Conservation (phyloP, 2,329 filamentous ascomycete genomes). For the Paecilomyces variotii region DNA sequence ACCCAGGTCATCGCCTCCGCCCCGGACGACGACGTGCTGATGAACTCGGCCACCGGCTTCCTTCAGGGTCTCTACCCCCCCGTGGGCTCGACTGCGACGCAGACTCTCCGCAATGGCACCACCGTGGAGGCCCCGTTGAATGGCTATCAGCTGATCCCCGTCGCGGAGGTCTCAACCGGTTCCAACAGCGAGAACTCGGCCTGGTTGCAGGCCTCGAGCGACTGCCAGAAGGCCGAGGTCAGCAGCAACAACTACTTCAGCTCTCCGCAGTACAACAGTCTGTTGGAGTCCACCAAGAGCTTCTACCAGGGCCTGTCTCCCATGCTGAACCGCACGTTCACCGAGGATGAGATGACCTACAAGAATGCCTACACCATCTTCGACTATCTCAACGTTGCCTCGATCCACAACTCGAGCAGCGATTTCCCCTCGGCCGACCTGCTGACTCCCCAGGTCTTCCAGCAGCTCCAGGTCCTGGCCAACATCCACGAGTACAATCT, state of each 20-base stretch:
- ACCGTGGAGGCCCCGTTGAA: constrained; percentile 59
- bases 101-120: constrained; percentile 64
- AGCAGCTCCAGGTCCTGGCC: constrained; percentile 64
- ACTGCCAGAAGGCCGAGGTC: constrained; percentile 47
- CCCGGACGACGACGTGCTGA: constrained; percentile 67
- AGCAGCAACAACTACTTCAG: constrained; percentile 54
- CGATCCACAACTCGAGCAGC: constrained; percentile 51
- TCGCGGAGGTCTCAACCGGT: constrained; percentile 54
- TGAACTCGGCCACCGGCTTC: constrained; percentile 72
- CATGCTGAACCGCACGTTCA: constrained; percentile 47
- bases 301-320: constrained; percentile 49
- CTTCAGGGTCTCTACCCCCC: constrained; percentile 83
- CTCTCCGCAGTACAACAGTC: constrained; percentile 41
- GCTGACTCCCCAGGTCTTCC: constrained; percentile 52
- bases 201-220: constrained; percentile 52
- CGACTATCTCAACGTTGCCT: constrained; percentile 55
- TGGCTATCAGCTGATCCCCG: constrained; percentile 77
- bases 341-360: constrained; percentile 42
- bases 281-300: constrained; percentile 41
- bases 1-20: constrained; percentile 65
- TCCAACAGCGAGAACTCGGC: constrained; percentile 50
- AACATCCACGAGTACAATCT: constrained; percentile 74
- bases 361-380: constrained; percentile 61
- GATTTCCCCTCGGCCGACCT: constrained; percentile 53
- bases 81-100: constrained; percentile 46